A percentile compares a stretch with the other conserved stretches of the same genome.
These are phyloP conservation scores for Metarhizium guizhouense DNA, from an alignment of 2,329 filamentous ascomycete species.

Conservation along the genomic window DNA sequence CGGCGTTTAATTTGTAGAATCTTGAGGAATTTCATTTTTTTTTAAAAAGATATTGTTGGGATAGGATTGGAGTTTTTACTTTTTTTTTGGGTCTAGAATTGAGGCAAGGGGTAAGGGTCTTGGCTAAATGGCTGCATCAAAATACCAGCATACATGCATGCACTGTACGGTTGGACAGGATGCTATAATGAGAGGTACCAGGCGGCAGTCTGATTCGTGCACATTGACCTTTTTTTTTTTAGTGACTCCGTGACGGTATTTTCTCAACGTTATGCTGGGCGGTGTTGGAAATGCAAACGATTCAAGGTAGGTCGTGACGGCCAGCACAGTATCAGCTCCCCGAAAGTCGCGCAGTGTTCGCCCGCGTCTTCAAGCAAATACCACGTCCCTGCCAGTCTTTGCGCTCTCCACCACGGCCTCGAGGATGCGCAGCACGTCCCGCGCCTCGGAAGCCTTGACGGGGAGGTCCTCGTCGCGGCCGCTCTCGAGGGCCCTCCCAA, in stretches of 20 bases:
- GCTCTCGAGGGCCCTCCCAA: constrained; percentile 37
- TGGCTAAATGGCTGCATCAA: background rate
- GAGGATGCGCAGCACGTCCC: constrained; percentile 44
- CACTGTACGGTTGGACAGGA: background rate
- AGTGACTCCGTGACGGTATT: too few relatives aligned
- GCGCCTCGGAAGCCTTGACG: constrained; percentile 42
- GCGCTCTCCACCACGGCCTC: constrained; percentile 44
- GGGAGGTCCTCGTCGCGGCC: constrained; percentile 42
- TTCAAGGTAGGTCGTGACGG: too few relatives aligned
- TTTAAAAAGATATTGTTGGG: background rate
- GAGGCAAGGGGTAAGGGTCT: background rate
- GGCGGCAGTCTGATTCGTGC: background rate
- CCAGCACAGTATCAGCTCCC: too few relatives aligned
- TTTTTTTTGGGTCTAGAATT: background rate
- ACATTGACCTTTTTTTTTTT: too few relatives aligned
- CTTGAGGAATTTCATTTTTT: background rate
- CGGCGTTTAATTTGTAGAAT: constrained; percentile 8
- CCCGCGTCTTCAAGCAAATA: constrained; percentile 12
- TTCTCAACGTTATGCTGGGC: too few relatives aligned
- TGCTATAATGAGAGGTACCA: background rate
- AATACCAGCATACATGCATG: background rate
- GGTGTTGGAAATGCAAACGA: too few relatives aligned
- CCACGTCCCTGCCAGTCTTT: constrained; percentile 35
- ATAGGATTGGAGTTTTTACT: background rate
- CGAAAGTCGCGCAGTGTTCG: too few relatives aligned